Evolutionary conservation across 495 filamentous ascomycete species (phyloP).

Genomic region (Penicillium cataractarum): DNA sequence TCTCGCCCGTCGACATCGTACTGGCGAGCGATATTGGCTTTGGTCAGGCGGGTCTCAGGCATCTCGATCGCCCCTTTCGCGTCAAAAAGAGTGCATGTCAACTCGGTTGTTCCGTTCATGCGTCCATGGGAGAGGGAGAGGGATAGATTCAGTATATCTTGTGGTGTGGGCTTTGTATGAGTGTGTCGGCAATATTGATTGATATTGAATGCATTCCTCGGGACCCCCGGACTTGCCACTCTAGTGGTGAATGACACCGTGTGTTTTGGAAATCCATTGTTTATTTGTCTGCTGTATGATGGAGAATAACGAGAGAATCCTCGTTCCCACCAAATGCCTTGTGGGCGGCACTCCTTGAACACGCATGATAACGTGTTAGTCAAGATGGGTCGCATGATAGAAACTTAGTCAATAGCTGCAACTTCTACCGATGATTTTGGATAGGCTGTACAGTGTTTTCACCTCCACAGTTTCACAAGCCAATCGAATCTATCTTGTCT

Average conservation of each 20-base stretch:
- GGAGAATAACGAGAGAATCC: not conserved
- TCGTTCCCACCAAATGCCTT: not conserved
- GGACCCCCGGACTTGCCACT: not conserved
- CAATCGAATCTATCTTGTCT: not conserved
- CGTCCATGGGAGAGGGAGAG: slow-evolving; percentile 24
- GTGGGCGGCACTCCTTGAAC: not conserved
- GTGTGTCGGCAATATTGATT: not conserved
- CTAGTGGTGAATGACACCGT: not conserved
- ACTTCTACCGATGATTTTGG: not conserved
- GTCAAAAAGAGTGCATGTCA: slow-evolving; percentile 21
- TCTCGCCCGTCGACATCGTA: slow-evolving; percentile 33
- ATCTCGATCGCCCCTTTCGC: slow-evolving; percentile 6
- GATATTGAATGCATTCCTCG: not conserved
- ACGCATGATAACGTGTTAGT: not conserved
- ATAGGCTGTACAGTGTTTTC: not conserved
- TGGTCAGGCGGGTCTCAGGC: slow-evolving; percentile 22
- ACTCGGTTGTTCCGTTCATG: slow-evolving; percentile 28
- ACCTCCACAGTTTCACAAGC: not conserved
- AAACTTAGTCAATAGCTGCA: not conserved
- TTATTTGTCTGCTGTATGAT: not conserved
- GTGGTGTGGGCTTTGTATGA: slow-evolving; percentile 14
- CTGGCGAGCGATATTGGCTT: slow-evolving; percentile 23
- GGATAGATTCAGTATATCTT: slow-evolving; percentile 26
- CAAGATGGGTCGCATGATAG: not conserved
- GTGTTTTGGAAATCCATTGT: not conserved